Evolutionary conservation across 495 filamentous ascomycete species (phyloP).

Genomic region (Pseudevernia furfuracea): DNA sequence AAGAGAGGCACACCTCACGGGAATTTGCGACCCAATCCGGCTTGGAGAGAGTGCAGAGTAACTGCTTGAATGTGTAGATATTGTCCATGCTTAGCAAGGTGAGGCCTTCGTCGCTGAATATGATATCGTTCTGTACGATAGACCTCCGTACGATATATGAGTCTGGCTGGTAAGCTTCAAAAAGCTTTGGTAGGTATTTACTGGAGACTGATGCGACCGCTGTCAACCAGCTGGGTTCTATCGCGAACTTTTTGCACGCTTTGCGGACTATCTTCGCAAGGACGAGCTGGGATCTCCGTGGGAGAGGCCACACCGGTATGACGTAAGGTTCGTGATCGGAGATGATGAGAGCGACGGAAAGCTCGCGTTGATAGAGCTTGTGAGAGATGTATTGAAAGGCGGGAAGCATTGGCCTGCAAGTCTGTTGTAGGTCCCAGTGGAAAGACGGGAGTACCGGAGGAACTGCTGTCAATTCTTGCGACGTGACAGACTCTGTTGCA

Average conservation of each 20-base stretch:
- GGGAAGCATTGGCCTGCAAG: conserved; percentile 32
- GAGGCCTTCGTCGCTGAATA: conserved; percentile 63
- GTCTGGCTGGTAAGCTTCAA: conserved; percentile 16
- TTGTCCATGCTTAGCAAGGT: conserved; percentile 62
- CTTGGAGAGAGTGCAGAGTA: conserved; percentile 49
- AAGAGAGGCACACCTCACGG: conserved; percentile 38
- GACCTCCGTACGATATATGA: conserved; percentile 55
- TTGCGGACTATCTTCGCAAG: conserved; percentile 39
- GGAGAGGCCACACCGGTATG: conserved; percentile 40
- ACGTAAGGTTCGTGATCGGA: conserved; percentile 43
- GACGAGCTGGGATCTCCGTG: conserved; percentile 32
- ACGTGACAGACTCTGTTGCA: conserved; percentile 8
- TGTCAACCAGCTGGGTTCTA: conserved; percentile 41
- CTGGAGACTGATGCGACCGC: conserved; percentile 35
- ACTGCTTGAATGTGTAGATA: conserved; percentile 64
- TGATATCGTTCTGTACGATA: conserved; percentile 57
- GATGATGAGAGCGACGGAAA: conserved; percentile 43
- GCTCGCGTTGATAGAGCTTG: conserved; percentile 40
- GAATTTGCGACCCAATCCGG: conserved; percentile 26
- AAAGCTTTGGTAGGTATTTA: conserved; percentile 32
- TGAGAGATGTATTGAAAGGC: conserved; percentile 44
- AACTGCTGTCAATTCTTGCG: background rate
- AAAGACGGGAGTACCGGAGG: conserved; percentile 12
- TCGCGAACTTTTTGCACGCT: conserved; percentile 37
- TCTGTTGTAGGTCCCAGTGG: conserved; percentile 23